phyloP scores from a whole-genome alignment of 2,329 filamentous ascomycete genomes.

The Penicillium brasilianum region DNA sequence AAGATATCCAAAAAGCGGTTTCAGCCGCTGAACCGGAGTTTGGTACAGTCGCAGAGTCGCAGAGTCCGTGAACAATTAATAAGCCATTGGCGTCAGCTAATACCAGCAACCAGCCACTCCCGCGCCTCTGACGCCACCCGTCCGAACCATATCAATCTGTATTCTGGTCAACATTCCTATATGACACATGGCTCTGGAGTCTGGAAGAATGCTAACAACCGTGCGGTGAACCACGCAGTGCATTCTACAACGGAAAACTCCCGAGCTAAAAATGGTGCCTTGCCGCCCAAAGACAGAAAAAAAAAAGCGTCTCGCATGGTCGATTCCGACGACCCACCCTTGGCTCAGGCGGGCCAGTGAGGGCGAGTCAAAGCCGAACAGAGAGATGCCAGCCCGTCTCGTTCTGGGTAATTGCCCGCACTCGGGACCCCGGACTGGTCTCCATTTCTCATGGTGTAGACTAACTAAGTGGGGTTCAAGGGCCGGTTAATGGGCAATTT shows the following conservation, averaged over 20 bases:
- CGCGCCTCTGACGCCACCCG: slow-evolving; percentile 1
- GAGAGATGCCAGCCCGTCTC: slow-evolving; percentile 14
- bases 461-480: slow-evolving; percentile 15
- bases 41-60: not conserved
- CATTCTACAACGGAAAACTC: not conserved
- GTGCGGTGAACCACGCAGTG: not conserved
- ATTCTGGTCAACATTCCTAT: not conserved
- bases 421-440: slow-evolving; percentile 27
- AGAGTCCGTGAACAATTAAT: not conserved
- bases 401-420: slow-evolving; percentile 27
- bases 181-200: not conserved
- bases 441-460: not conserved
- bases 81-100: slow-evolving; percentile 2
- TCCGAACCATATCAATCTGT: not conserved
- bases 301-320: slow-evolving; percentile 6
- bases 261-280: not conserved
- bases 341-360: slow-evolving; percentile 22
- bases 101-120: not conserved
- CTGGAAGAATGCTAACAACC: not conserved
- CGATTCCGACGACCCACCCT: slow-evolving; percentile 22
- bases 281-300: not conserved
- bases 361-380: slow-evolving; percentile 4
- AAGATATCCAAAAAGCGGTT: not conserved
- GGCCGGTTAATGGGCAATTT: slow-evolving; percentile 22
- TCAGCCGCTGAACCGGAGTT: not conserved